Percentiles rank a stretch among this genome's conserved stretches.
These are phyloP conservation scores for Schizochytrium sp. DNA, from an alignment of 108 stramenopile genomes.

Conservation along the genomic window DNA sequence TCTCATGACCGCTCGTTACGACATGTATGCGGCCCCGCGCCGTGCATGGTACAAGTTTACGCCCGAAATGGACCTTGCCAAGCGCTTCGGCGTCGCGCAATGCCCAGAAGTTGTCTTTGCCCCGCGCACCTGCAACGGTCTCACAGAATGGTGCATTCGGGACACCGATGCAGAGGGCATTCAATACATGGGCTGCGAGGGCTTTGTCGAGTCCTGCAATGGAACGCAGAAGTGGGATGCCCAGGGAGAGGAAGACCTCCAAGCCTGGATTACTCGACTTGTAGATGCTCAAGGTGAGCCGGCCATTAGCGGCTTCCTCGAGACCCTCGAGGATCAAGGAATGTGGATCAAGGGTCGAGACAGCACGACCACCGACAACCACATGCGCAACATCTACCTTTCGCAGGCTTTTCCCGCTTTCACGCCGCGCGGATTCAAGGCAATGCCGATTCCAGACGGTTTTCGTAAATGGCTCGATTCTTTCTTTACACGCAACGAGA, in stretches of 20 bases:
- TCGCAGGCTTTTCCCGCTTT: background rate
- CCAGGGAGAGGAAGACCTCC: background rate
- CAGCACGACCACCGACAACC: background rate
- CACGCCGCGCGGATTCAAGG: background rate
- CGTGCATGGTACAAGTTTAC: conserved; percentile 11
- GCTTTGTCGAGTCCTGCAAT: background rate
- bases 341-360: background rate
- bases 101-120: background rate
- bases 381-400: background rate
- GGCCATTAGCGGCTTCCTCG: background rate
- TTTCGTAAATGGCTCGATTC: background rate
- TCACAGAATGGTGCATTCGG: background rate
- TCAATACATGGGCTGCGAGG: conserved; percentile 15
- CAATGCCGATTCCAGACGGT: background rate
- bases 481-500: background rate
- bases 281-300: background rate
- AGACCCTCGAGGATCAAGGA: background rate
- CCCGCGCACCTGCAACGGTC: background rate
- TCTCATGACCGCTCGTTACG: background rate
- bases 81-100: background rate
- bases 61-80: conserved; percentile 1
- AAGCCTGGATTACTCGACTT: background rate
- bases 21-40: conserved; percentile 1
- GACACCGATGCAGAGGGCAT: background rate
- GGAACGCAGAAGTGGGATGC: background rate